phyloP scores from a whole-genome alignment of 768 basidiomycete species.

The Mycena leptocephala region DNA sequence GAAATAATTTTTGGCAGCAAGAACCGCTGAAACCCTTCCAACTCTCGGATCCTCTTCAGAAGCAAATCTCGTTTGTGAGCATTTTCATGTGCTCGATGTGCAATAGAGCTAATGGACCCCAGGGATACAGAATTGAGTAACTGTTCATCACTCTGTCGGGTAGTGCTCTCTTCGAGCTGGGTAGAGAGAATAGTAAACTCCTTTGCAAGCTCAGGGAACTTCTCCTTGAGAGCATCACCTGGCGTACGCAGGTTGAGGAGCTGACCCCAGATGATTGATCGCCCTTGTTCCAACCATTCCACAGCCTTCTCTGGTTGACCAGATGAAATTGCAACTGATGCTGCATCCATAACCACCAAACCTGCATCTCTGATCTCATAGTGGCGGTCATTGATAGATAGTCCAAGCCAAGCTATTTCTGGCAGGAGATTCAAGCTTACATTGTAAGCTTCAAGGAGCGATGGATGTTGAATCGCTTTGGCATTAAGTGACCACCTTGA shows the following conservation, averaged over 20 bases:
- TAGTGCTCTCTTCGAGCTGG: slow-evolving; percentile 21
- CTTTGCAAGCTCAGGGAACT: slow-evolving; percentile 23
- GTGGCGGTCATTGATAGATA: no score
- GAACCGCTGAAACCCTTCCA: slow-evolving; percentile 36
- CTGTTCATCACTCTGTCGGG: neutral
- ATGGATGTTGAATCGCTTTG: no score
- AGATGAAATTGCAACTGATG: slow-evolving; percentile 30
- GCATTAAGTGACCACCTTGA: no score
- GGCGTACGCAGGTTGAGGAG: slow-evolving; percentile 42
- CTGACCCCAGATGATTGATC: slow-evolving; percentile 46
- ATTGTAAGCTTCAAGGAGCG: no score
- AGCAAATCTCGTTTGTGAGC: neutral
- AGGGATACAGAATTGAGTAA: neutral
- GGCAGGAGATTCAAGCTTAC: no score
- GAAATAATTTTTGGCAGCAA: slow-evolving; percentile 28
- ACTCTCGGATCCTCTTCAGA: slow-evolving; percentile 29
- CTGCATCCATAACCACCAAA: slow-evolving; percentile 11
- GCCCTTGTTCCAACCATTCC: slow-evolving; percentile 48
- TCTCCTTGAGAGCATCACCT: slow-evolving; percentile 37
- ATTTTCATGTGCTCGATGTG: neutral
- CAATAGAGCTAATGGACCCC: neutral
- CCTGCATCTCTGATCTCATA: no score
- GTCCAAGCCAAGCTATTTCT: no score
- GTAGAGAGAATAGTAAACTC: slow-evolving; percentile 16
- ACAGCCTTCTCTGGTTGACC: slow-evolving; percentile 33